Evolutionary conservation across 495 filamentous ascomycete genomes (phyloP), one percentile per base, ranked within the genome.

Genomic region (Neurospora intermedia): DNA sequence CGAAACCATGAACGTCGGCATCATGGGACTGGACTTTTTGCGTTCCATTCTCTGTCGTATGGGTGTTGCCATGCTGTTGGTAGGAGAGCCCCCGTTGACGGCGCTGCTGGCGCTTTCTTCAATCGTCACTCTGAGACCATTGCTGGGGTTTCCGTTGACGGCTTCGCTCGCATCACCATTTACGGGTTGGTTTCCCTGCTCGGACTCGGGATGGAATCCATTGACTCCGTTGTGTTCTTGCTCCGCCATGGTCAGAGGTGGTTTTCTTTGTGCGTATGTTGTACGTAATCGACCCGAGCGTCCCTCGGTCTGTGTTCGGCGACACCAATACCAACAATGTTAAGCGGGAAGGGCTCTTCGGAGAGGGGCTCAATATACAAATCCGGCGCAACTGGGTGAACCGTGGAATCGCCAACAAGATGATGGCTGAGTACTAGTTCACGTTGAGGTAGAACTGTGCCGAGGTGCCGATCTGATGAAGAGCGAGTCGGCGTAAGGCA

Each of bases 1-100:
- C 8, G 96, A 98, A 72, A 97, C 94, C 92, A 98, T 97, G 76
- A 98, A 99, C 62, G 94, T 84, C 6, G 95, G 94, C 83, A 94
- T 85, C 87, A 89, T 88, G 11, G 87, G 86, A 39, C 80, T 85
- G n/a, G 86, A 88, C 62, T 85, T 80, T 66, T 87, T 88, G 77
- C 86, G 85, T 59, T 81, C 75, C 77, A 83, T 75, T 74, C 74
- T 83, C 62, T 74, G 75, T 42, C 77, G 77, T 41, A 35, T 66
- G 27, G 75, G 74, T 31, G 74, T 76, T 35, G 80, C 48, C 15
- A 74, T 73, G 69, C 74, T 46, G 54, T 71, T 74, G 70, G 42
- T 70, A 1, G 72, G 43, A 59, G 43, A 66, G 27, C 75, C 76
- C 48, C 77, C 75, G 73, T 78, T 82, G 69, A 76, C 41, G 59